A percentile compares a stretch with the other conserved stretches of the same genome.
Evolutionary conservation across 768 basidiomycete species (phyloP).

Genomic region (Cystobasidium onofrii): DNA sequence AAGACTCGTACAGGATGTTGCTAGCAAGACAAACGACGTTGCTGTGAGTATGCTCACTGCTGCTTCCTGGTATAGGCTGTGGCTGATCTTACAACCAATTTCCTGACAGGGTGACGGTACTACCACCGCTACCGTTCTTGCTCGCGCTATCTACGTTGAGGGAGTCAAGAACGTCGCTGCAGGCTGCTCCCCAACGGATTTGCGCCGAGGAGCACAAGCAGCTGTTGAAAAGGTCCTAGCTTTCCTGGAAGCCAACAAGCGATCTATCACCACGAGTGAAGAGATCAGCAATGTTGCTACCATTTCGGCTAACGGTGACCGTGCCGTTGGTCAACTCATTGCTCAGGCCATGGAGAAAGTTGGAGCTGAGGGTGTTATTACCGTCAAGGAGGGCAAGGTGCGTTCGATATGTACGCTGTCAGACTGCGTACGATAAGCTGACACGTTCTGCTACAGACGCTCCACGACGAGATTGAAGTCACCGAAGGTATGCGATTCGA

Average conservation of each 20-base stretch:
- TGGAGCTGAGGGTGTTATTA: slow-evolving; percentile 96
- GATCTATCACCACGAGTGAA: slow-evolving; percentile 89
- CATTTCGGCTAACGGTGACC: slow-evolving; percentile 71
- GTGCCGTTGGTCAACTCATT: slow-evolving; percentile 84
- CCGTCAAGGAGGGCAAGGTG: slow-evolving; percentile 86
- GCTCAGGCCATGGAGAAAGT: slow-evolving; percentile 99
- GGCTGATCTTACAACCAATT: slow-evolving; percentile 49
- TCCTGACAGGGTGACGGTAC: slow-evolving; percentile 70
- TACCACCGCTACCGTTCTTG: slow-evolving; percentile 92
- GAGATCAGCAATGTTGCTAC: slow-evolving; percentile 96
- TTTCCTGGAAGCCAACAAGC: slow-evolving; percentile 76
- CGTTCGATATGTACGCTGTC: background rate
- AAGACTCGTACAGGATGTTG: slow-evolving; percentile 90
- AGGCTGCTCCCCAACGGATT: slow-evolving; percentile 99
- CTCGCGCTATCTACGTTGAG: slow-evolving; percentile 94
- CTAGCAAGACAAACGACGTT: slow-evolving; percentile 62
- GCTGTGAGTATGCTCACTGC: background rate
- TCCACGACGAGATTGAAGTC: slow-evolving; percentile 97
- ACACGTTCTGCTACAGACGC: slow-evolving; percentile 51
- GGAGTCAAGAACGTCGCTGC: slow-evolving; percentile 99
- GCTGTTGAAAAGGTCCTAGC: slow-evolving; percentile 92
- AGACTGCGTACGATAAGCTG: background rate
- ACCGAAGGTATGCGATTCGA: slow-evolving; percentile 99
- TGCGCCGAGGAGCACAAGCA: slow-evolving; percentile 92
- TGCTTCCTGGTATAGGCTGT: background rate